Base-by-base conservation (phyloP, 1,284 basidiomycete species). In the Moesziomyces globuligerus region DNA sequence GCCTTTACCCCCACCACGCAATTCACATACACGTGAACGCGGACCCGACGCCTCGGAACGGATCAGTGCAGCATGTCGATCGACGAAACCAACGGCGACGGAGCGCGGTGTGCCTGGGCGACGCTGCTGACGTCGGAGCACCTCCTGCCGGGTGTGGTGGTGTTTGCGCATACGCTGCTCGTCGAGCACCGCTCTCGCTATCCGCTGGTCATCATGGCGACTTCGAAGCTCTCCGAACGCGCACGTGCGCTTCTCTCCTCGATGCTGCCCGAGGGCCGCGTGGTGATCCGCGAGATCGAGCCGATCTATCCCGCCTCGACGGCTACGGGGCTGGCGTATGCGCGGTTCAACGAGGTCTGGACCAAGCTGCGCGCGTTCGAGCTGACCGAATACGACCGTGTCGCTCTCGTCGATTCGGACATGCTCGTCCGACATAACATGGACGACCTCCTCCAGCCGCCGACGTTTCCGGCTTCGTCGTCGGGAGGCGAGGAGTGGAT, bases 391-490 rank as follows among this genome's bases (percentile, higher is more conserved):
- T 81, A 62, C 53, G 64, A 94, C 88, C 88, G 91, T 15, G 85
- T 96, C 40, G 89, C 94, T 41, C 85, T 96, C 43, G 85, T 97
- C 48, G 94, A 97, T 81, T 88, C 89, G 15, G 94, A 97, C 84
- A 98, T 98, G 92, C 86, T 96, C 56, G 86, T 96, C 21, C 85
- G 87, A 80, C 86, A 85, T 43, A 92, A 91, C 67, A 95, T 98
- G 91, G 95, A 98, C 83, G 93, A 95, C 66, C 85, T 98, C 47
- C 89, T 97, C 85, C 41, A 67, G 29, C 25, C 86, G 89, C 21
- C 47, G 29, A 47, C 48, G 15, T 47, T 62, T 68, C 20, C 60
- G 21, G 49, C n/a, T n/a, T n/a, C n/a, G n/a, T n/a, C n/a, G n/a
- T n/a, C 46, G n/a, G 75, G 92, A 25, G 86, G 88, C 10, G 83